Evolutionary conservation across 2,329 filamentous ascomycete species (phyloP).

Genomic region (Helicocarpus griseus): DNA sequence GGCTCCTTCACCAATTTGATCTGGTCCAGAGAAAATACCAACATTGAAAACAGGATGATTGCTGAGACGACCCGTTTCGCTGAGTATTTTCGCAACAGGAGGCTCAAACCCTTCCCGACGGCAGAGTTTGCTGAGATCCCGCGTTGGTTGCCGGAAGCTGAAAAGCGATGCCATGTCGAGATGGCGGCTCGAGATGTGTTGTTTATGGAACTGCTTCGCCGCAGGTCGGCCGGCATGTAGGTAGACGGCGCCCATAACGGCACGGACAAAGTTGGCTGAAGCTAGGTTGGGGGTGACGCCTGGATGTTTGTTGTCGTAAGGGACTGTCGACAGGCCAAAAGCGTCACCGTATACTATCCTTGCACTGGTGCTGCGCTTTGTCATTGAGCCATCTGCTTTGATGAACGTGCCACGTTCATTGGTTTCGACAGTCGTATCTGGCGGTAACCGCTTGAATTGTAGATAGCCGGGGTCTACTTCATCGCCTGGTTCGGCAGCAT

Average conservation of each 20-base stretch:
- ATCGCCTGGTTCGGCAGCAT: conserved; percentile 72
- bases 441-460: conserved; percentile 55
- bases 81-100: conserved; percentile 77
- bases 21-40: conserved; percentile 81
- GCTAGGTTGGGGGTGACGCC: conserved; percentile 48
- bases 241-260: conserved; percentile 76
- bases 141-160: conserved; percentile 70
- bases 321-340: conserved; percentile 58
- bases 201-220: conserved; percentile 72
- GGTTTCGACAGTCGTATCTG: conserved; percentile 33
- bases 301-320: conserved; percentile 13
- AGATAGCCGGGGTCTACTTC: conserved; percentile 89
- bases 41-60: conserved; percentile 86
- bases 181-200: conserved; percentile 72
- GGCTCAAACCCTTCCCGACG: conserved; percentile 79
- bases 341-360: conserved; percentile 73
- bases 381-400: conserved; percentile 39
- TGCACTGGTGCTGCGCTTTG: conserved; percentile 62
- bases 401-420: conserved; percentile 32
- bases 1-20: conserved; percentile 86
- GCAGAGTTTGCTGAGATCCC: conserved; percentile 75
- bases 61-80: conserved; percentile 78
- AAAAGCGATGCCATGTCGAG: conserved; percentile 72
- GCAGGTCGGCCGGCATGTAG: conserved; percentile 69
- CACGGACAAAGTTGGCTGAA: conserved; percentile 67